Evolutionary conservation across 305 asterid genomes (phyloP), one percentile per base, ranked within the genome.

Genomic region (Striga hermonthica): DNA sequence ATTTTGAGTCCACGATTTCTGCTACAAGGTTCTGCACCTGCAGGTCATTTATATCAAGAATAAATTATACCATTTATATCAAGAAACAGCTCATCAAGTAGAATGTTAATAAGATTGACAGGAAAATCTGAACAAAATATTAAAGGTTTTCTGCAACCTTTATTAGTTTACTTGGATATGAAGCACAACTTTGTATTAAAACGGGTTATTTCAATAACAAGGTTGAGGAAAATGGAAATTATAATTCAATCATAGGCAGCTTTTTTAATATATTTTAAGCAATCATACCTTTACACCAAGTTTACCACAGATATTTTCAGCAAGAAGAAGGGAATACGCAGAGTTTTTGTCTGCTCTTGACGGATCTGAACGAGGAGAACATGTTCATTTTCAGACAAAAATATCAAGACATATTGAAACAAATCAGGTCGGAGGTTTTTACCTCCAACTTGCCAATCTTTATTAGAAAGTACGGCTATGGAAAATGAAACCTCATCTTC

Each of bases 391-490:
- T 65, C 44, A 64, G 55, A 62, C n/a, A n/a, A 22, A 41, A 65
- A 58, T 64, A 69, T 11, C 41, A 43, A 70, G 48, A 64, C 49
- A 72, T 54, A 35, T 34, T 45, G 52, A 69, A 60, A 10, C 2
- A 45, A 63, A 59, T 60, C 10, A 62, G 3, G 57, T 70, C 60
- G 13, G 68, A 63, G 70, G 56, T 1, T 39, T 57, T 78, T 84
- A 90, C 99, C 99, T 86, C 95, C 96, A 77, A 84, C 82, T 64
- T 81, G 86, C 97, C 96, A 88, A 56, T 88, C 96, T 78, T 90
- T 85, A 72, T 90, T 96, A 61, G 95, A 81, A 75, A 90, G 78
- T 61, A 87, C 99, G 58, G 83, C 96, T 37, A 93, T 73, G n/a
- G 99, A 93, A 67, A 93, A 84, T 3, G 97, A 91, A 73, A 82